phyloP scores from a whole-genome alignment of 2,329 filamentous ascomycete species.

The Fonsecaea erecta region DNA sequence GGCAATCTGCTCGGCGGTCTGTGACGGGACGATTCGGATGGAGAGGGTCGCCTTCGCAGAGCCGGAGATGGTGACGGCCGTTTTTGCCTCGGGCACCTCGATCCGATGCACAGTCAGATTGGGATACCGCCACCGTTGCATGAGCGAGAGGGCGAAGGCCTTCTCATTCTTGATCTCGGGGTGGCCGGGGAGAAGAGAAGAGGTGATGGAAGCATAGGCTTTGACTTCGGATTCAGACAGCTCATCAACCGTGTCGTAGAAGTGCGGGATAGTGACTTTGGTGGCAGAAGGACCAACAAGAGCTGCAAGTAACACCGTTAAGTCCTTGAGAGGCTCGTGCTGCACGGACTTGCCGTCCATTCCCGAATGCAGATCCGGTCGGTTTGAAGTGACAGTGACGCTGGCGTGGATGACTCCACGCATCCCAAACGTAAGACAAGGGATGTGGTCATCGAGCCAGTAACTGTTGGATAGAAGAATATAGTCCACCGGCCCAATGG shows the following conservation, averaged over 20 bases:
- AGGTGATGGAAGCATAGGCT: conserved; percentile 82
- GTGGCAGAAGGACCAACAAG: conserved; percentile 77
- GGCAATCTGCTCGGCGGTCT: conserved; percentile 80
- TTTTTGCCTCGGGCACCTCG: conserved; percentile 84
- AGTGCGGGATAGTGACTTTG: conserved; percentile 80
- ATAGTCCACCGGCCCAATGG: conserved; percentile 91
- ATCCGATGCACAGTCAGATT: conserved; percentile 93
- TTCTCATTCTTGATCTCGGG: conserved; percentile 67
- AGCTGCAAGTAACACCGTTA: conserved; percentile 79
- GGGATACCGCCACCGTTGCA: conserved; percentile 93
- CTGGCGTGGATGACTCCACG: conserved; percentile 93
- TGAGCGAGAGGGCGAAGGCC: conserved; percentile 79
- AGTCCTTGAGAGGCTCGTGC: conserved; percentile 88
- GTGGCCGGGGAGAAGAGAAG: conserved; percentile 73
- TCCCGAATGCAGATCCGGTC: conserved; percentile 90
- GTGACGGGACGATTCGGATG: conserved; percentile 88
- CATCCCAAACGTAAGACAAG: conserved; percentile 91
- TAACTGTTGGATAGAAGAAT: conserved; percentile 97
- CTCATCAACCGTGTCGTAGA: conserved; percentile 82
- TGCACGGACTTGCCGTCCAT: conserved; percentile 90
- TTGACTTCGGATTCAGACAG: conserved; percentile 75
- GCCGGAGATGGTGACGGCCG: conserved; percentile 88
- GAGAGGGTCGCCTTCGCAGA: conserved; percentile 88
- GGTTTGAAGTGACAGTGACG: conserved; percentile 80
- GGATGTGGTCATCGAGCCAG: conserved; percentile 95